A percentile compares a stretch with the other conserved stretches of the same genome.
Conservation (phyloP, 2,329 filamentous ascomycete genomes). For the Fusarium mangiferae region DNA sequence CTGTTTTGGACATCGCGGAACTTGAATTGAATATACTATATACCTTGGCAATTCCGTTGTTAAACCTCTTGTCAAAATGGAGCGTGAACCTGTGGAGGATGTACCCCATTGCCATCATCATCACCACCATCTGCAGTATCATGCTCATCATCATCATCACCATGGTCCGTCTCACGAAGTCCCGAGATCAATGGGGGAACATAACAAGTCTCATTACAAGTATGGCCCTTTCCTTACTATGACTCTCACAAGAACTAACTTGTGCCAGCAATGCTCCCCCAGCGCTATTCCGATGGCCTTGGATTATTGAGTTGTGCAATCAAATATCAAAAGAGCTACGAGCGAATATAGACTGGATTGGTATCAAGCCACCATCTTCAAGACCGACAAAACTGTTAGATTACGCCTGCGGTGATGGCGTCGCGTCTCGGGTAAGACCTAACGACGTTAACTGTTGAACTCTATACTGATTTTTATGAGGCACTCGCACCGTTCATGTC, state of each 20-base stretch:
- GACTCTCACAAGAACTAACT: not conserved
- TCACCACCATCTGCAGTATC: constrained; percentile 37
- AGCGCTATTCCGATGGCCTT: constrained; percentile 33
- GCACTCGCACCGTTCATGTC: constrained; percentile 47
- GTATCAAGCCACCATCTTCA: constrained; percentile 13
- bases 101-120: constrained; percentile 29
- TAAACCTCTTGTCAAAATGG: not conserved
- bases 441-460: rapidly evolving
- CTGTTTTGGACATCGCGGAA: not conserved
- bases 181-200: constrained; percentile 29
- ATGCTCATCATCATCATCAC: constrained; percentile 41
- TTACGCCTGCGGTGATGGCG: constrained; percentile 47
- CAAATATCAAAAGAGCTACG: constrained; percentile 43
- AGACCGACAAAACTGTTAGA: constrained; percentile 42
- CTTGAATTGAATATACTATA: not conserved
- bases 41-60: too few species aligned
- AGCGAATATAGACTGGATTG: constrained; percentile 43
- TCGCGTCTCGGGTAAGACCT: constrained; percentile 43
- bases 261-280: constrained; percentile 29
- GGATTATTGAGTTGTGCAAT: constrained; percentile 40
- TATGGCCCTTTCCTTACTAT: not conserved
- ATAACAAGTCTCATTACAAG: constrained; percentile 45
- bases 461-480: constrained; percentile 33
- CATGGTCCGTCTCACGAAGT: constrained; percentile 24
- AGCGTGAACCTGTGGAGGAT: constrained; percentile 9